phyloP scores from a whole-genome alignment of 345 rosid genomes.

The Streptanthus diversifolius region DNA sequence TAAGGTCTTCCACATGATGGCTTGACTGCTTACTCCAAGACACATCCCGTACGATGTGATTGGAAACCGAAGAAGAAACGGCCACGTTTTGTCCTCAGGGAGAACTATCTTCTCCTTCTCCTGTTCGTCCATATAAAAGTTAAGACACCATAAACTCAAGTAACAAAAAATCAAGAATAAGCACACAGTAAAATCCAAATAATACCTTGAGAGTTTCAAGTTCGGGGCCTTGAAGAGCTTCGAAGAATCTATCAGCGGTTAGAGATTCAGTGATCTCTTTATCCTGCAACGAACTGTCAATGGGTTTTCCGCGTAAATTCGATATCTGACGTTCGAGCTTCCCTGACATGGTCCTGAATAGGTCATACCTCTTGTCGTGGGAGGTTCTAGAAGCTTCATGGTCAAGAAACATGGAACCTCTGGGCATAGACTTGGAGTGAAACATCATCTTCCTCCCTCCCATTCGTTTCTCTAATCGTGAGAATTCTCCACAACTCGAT shows the following conservation, averaged over 20 bases:
- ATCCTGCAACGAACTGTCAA: slow-evolving; percentile 11
- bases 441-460: slow-evolving; percentile 30
- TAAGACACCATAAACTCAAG: neutral
- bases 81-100: slow-evolving; percentile 81
- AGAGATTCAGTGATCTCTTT: slow-evolving; percentile 45
- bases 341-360: slow-evolving; percentile 91
- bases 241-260: slow-evolving; percentile 75
- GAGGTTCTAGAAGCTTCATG: slow-evolving; percentile 35
- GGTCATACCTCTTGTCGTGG: slow-evolving; percentile 58
- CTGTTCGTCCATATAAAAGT: slow-evolving; percentile 35
- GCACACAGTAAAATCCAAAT: neutral
- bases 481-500: slow-evolving; percentile 6
- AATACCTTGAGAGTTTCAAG: slow-evolving; percentile 75
- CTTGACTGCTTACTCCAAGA: slow-evolving; percentile 90
- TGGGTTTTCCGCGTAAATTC: slow-evolving; percentile 54
- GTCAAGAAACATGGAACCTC: slow-evolving; percentile 29
- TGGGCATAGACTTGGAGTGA: slow-evolving; percentile 67
- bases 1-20: slow-evolving; percentile 79
- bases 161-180: neutral
- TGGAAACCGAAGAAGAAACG: slow-evolving; percentile 78
- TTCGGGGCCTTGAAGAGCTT: slow-evolving; percentile 86
- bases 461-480: slow-evolving; percentile 20
- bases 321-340: slow-evolving; percentile 75
- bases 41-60: slow-evolving; percentile 85
- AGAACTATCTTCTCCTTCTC: slow-evolving; percentile 66